A percentile compares a stretch with the other conserved stretches of the same genome.
phyloP scores from a whole-genome alignment of 2,329 filamentous ascomycete species.

The Epichloe festucae region DNA sequence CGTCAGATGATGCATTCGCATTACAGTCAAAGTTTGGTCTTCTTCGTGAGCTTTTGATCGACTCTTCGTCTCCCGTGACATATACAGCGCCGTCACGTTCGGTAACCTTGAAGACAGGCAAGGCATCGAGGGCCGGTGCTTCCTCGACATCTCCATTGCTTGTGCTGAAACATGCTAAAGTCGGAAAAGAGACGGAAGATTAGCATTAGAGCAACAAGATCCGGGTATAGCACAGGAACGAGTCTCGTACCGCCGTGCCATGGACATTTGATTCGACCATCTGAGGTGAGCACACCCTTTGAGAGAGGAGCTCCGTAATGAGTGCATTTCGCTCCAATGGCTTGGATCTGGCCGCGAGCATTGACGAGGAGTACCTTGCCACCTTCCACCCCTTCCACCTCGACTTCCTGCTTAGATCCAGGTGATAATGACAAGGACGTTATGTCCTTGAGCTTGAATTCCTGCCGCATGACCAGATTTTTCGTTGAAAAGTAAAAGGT shows the following conservation, averaged over 20 bases:
- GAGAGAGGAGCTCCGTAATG: conserved; percentile 87
- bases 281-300: conserved; percentile 70
- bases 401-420: conserved; percentile 75
- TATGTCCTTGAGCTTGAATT: conserved; percentile 65
- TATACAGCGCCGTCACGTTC: conserved; percentile 77
- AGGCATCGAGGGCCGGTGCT: conserved; percentile 76
- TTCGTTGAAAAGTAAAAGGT: conserved; percentile 14
- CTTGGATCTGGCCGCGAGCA: conserved; percentile 61
- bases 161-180: conserved; percentile 77
- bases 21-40: conserved; percentile 62
- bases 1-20: conserved; percentile 23
- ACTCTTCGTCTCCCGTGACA: conserved; percentile 64
- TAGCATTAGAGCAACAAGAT: neutral
- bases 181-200: neutral
- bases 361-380: conserved; percentile 83
- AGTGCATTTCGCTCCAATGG: conserved; percentile 70
- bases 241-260: conserved; percentile 77
- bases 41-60: conserved; percentile 64
- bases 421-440: conserved; percentile 61
- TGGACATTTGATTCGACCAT: conserved; percentile 78
- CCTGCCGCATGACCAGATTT: conserved; percentile 33
- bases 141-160: conserved; percentile 88
- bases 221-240: neutral
- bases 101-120: conserved; percentile 67
- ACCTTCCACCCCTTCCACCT: conserved; percentile 77